phyloP scores from a whole-genome alignment of 257 asterid genomes.

The Ajuga chamaepitys region DNA sequence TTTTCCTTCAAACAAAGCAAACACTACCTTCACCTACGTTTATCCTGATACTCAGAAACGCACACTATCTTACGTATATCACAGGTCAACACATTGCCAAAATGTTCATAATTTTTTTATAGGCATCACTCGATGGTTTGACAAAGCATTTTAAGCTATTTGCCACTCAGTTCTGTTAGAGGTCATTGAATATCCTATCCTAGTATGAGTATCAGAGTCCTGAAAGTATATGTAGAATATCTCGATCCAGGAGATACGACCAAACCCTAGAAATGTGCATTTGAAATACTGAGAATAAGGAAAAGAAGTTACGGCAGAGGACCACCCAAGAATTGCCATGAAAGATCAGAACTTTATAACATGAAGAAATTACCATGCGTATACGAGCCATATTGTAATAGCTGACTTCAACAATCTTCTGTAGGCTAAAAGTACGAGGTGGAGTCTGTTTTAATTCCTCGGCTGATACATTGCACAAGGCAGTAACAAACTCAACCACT shows the following conservation, averaged over 20 bases:
- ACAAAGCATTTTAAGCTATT: neutral
- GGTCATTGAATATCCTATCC: slow-evolving; percentile 5
- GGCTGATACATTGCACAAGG: slow-evolving; percentile 83
- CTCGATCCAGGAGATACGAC: neutral
- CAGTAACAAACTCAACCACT: slow-evolving; percentile 85
- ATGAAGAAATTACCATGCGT: slow-evolving; percentile 68
- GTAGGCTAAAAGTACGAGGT: slow-evolving; percentile 91
- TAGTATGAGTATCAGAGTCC: neutral
- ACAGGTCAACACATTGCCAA: neutral
- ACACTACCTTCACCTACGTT: neutral
- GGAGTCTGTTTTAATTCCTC: slow-evolving; percentile 95
- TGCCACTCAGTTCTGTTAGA: slow-evolving; percentile 4
- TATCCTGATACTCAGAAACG: neutral
- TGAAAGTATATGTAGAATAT: neutral
- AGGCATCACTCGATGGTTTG: neutral
- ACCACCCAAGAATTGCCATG: slow-evolving; percentile 2
- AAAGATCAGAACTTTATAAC: slow-evolving; percentile 11
- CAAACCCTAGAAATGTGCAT: neutral
- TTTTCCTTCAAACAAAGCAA: neutral
- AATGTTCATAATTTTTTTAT: neutral
- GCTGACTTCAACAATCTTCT: slow-evolving; percentile 91
- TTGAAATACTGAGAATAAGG: neutral
- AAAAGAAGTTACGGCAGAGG: neutral
- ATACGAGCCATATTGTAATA: slow-evolving; percentile 96
- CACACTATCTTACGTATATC: neutral